Percentiles rank a stretch among this genome's conserved stretches.
Conservation (phyloP, 2,329 filamentous ascomycete species). For the Chaetomium sp. region DNA sequence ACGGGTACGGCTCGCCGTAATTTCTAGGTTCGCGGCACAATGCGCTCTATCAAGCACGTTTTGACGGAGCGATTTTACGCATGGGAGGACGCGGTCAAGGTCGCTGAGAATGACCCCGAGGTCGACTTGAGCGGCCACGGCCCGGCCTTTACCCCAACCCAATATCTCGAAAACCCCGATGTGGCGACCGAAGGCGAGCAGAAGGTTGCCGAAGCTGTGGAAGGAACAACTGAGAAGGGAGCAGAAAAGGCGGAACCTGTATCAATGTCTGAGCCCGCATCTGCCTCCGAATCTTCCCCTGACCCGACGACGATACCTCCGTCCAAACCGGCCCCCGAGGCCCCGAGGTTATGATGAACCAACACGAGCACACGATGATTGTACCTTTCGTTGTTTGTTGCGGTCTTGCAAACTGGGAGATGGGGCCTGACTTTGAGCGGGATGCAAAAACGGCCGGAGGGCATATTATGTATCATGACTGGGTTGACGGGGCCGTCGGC, state of each 20-base stretch:
- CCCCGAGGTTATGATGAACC: slow-evolving; percentile 18
- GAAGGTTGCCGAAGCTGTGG: slow-evolving; percentile 14
- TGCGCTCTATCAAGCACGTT: slow-evolving; percentile 74
- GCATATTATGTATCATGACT: neutral
- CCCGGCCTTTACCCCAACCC: slow-evolving; percentile 43
- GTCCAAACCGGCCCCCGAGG: slow-evolving; percentile 11
- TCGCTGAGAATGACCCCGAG: slow-evolving; percentile 61
- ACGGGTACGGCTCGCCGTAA: neutral
- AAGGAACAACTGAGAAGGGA: slow-evolving; percentile 8
- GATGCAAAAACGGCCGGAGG: neutral
- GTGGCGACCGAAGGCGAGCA: slow-evolving; percentile 31
- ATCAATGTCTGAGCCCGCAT: too few relatives aligned
- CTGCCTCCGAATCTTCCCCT: neutral
- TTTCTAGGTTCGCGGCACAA: slow-evolving; percentile 64
- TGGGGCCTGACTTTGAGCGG: neutral
- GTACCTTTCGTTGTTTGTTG: neutral
- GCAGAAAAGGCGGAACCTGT: neutral
- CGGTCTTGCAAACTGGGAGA: neutral
- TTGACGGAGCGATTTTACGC: slow-evolving; percentile 84
- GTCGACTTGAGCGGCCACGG: slow-evolving; percentile 51
- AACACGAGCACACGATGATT: neutral
- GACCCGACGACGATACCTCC: slow-evolving; percentile 19
- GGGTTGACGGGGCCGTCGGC: neutral
- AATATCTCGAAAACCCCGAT: slow-evolving; percentile 32
- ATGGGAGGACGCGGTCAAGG: slow-evolving; percentile 68